phyloP scores from a whole-genome alignment of 1,284 basidiomycete species.

The Fomitopsis schrenkii region DNA sequence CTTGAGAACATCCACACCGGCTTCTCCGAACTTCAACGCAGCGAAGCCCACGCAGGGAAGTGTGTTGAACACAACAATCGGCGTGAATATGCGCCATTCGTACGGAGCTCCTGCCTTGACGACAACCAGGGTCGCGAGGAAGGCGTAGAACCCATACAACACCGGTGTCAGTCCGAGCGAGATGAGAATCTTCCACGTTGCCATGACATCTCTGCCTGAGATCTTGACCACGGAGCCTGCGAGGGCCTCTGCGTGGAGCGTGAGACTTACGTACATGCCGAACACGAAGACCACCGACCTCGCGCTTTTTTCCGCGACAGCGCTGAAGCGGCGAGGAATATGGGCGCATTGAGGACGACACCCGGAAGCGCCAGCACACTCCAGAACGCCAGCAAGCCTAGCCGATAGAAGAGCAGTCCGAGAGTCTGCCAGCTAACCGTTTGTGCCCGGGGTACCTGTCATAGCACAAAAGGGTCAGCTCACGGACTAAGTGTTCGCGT shows the following conservation, averaged over 20 bases:
- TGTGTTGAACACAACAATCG: slow-evolving; percentile 72
- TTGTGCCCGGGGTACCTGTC: slow-evolving; percentile 75
- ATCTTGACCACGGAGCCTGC: slow-evolving; percentile 97
- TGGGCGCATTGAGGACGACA: slow-evolving; percentile 91
- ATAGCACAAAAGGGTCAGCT: background rate
- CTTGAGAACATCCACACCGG: slow-evolving; percentile 98
- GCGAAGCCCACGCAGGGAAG: slow-evolving; percentile 92
- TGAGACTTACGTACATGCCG: background rate
- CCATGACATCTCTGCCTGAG: slow-evolving; percentile 93
- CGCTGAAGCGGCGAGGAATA: slow-evolving; percentile 90
- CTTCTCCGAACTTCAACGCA: slow-evolving; percentile 97
- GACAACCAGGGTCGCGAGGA: slow-evolving; percentile 76
- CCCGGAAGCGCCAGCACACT: slow-evolving; percentile 88
- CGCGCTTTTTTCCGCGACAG: slow-evolving; percentile 91
- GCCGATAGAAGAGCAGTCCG: slow-evolving; percentile 82
- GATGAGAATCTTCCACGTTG: slow-evolving; percentile 98
- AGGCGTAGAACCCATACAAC: slow-evolving; percentile 82
- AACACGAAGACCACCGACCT: slow-evolving; percentile 42
- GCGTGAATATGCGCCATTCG: slow-evolving; percentile 73
- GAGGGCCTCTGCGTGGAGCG: slow-evolving; percentile 75
- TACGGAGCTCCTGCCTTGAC: slow-evolving; percentile 64
- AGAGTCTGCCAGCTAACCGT: slow-evolving; percentile 87
- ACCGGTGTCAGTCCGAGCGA: slow-evolving; percentile 89
- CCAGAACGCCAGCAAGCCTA: slow-evolving; percentile 83
- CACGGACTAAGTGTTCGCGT: background rate